phyloP scores from a whole-genome alignment of 768 basidiomycete species.

The Brasilioporus rufonigricans region DNA sequence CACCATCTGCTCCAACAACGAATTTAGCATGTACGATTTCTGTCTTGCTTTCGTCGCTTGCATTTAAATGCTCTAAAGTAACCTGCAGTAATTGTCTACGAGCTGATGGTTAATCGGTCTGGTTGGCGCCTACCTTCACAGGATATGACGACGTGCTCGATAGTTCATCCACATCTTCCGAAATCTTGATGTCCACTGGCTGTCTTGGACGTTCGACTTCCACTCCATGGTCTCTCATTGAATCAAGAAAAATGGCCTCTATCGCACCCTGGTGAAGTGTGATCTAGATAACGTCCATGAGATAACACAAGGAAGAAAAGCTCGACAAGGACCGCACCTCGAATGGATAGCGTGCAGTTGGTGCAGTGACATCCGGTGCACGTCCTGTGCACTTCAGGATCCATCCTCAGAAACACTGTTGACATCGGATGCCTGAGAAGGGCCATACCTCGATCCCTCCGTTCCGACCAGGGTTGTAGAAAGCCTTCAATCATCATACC shows the following conservation, averaged over 20 bases:
- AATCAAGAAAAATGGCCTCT: conserved; percentile 41
- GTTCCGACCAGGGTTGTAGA: conserved; percentile 60
- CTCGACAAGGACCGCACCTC: conserved; percentile 42
- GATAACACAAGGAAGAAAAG: not conserved
- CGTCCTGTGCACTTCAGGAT: conserved; percentile 56
- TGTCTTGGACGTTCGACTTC: conserved; percentile 36
- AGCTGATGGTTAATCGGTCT: not conserved
- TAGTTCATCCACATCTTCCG: conserved; percentile 38
- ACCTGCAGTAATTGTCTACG: conserved; percentile 13
- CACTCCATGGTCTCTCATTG: conserved; percentile 31
- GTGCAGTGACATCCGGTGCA: conserved; percentile 57
- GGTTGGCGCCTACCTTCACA: conserved; percentile 23
- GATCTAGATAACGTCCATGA: conserved; percentile 17
- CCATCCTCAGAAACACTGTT: not conserved
- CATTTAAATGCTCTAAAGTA: conserved; percentile 21
- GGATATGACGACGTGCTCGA: conserved; percentile 29
- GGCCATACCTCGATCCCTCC: conserved; percentile 57
- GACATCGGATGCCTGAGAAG: not conserved
- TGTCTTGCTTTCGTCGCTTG: conserved; percentile 30
- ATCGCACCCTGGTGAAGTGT: conserved; percentile 43
- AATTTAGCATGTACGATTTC: conserved; percentile 35
- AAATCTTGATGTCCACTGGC: conserved; percentile 33
- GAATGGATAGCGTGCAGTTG: conserved; percentile 67
- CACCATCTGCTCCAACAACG: conserved; percentile 37
- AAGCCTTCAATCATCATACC: conserved; percentile 48